Evolutionary conservation across 2,329 filamentous ascomycete genomes (phyloP).

Genomic region (Chaetomiaceae sp.): DNA sequence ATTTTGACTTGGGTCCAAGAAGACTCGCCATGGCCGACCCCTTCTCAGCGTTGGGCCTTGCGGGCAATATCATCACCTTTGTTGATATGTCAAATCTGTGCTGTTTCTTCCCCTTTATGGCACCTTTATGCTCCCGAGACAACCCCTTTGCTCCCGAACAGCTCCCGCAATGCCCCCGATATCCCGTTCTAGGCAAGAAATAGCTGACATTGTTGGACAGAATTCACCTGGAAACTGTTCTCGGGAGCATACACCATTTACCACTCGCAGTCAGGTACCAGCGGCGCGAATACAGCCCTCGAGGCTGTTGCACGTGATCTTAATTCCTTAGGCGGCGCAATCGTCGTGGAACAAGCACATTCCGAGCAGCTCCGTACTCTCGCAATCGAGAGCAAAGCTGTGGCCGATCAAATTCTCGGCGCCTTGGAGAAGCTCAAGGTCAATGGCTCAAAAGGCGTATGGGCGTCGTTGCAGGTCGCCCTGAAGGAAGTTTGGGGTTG

Average conservation of each 20-base stretch:
- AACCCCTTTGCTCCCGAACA: too few species aligned
- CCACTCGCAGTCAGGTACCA: neutral
- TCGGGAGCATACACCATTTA: neutral
- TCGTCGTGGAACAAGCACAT: neutral
- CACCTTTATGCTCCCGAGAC: too few species aligned
- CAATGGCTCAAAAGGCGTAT: neutral
- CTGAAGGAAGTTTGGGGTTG: neutral
- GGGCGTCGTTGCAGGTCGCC: neutral
- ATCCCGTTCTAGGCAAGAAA: too few species aligned
- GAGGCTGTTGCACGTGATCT: neutral
- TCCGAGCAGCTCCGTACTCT: neutral
- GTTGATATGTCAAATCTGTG: too few species aligned
- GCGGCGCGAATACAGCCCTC: neutral
- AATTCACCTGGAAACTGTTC: neutral
- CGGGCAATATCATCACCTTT: neutral
- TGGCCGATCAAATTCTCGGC: neutral
- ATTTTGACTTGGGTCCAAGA: too few species aligned
- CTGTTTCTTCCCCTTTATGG: too few species aligned
- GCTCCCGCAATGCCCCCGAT: too few species aligned
- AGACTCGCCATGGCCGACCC: neutral
- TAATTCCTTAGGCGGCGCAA: neutral
- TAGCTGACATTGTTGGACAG: too few species aligned
- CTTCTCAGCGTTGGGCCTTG: neutral
- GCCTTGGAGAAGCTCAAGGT: neutral
- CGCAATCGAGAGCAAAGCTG: neutral